These are phyloP conservation scores for Podaxis sp. DNA, from an alignment of 768 basidiomycete genomes.

Conservation along the genomic window DNA sequence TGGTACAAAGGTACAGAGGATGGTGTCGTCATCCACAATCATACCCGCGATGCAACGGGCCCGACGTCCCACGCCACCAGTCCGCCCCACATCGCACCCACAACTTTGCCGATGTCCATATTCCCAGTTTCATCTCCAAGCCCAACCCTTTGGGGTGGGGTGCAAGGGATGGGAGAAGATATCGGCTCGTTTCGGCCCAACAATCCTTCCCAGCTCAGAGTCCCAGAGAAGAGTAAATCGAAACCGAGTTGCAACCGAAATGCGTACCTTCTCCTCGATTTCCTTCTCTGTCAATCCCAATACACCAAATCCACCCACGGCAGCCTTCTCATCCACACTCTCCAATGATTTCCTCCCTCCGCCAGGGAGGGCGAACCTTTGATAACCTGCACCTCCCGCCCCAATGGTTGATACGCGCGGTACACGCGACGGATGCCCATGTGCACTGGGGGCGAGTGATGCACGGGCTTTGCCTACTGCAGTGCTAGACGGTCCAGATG, in stretches of 20 bases:
- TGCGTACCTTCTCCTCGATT: conserved; percentile 69
- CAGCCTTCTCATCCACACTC: conserved; percentile 31
- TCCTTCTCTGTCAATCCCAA: conserved; percentile 63
- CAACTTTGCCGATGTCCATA: not conserved
- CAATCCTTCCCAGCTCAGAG: not conserved
- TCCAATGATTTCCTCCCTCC: conserved; percentile 28
- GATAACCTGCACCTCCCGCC: conserved; percentile 30
- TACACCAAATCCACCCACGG: conserved; percentile 27
- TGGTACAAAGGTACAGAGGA: too few relatives aligned
- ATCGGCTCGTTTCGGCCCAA: not conserved
- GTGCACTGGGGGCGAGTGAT: conserved; percentile 36
- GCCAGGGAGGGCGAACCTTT: conserved; percentile 36
- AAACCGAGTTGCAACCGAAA: not conserved
- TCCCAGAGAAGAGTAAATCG: not conserved
- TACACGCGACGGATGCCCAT: conserved; percentile 25
- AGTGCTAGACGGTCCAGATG: conserved; percentile 15
- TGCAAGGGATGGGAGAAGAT: not conserved
- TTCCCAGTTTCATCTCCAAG: not conserved
- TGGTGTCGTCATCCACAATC: not conserved
- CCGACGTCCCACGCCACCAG: not conserved
- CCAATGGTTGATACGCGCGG: conserved; percentile 37
- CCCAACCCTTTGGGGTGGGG: not conserved
- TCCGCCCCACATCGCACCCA: not conserved
- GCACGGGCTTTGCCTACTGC: conserved; percentile 28
- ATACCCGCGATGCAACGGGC: not conserved